phyloP scores from a whole-genome alignment of 306 rosid genomes.

The Cucurbita moschata region DNA sequence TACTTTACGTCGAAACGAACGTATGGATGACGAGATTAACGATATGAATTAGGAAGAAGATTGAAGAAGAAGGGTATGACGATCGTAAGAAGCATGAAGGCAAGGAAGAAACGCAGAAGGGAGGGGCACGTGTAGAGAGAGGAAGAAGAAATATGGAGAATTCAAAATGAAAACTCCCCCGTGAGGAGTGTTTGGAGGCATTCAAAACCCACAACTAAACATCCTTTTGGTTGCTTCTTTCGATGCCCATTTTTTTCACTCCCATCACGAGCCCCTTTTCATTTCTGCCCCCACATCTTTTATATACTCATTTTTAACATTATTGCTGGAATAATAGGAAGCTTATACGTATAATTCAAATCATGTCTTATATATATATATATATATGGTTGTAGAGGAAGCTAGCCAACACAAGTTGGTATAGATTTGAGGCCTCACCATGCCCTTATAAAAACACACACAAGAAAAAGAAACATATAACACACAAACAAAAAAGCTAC shows the following conservation, averaged over 20 bases:
- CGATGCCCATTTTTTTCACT: conserved; percentile 48
- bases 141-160: conserved; percentile 7
- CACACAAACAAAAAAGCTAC: neutral
- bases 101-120: too few species aligned
- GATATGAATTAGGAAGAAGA: too few species aligned
- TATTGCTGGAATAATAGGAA: too few species aligned
- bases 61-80: too few species aligned
- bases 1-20: too few species aligned
- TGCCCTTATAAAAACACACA: conserved; percentile 28
- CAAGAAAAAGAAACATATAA: conserved; percentile 4
- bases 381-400: conserved; percentile 22
- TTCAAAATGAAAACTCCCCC: conserved; percentile 39
- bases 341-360: neutral
- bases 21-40: too few species aligned
- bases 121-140: too few species aligned
- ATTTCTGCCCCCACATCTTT: neutral
- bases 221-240: conserved; percentile 62
- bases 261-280: conserved; percentile 44
- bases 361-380: too few species aligned
- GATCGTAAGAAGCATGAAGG: too few species aligned
- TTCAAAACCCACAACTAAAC: conserved; percentile 48
- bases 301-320: too few species aligned
- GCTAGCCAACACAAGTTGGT: conserved; percentile 51
- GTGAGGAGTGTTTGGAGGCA: conserved; percentile 99
- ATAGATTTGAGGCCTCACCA: conserved; percentile 51